These are phyloP conservation scores for Tolypocladium capitatum DNA, from an alignment of 2,329 filamentous ascomycete species.

Conservation along the genomic window DNA sequence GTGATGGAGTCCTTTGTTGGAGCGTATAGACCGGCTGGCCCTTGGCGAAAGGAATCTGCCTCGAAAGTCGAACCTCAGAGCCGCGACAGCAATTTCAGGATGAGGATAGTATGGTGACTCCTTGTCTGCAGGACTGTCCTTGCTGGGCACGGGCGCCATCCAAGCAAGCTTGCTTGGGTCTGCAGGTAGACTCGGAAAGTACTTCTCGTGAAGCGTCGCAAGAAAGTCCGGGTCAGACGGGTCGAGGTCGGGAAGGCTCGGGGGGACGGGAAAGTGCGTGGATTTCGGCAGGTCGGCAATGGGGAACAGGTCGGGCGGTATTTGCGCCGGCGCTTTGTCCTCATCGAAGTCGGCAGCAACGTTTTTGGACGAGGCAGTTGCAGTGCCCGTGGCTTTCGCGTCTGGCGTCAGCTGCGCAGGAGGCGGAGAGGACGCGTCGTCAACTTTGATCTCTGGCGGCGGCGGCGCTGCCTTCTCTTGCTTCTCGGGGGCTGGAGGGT, in stretches of 20 bases:
- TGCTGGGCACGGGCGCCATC: slow-evolving; percentile 64
- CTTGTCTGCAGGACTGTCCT: slow-evolving; percentile 49
- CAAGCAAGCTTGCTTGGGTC: slow-evolving; percentile 80
- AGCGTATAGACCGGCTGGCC: slow-evolving; percentile 59
- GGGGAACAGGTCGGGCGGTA: slow-evolving; percentile 28
- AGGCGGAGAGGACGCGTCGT: slow-evolving; percentile 15
- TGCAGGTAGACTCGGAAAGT: slow-evolving; percentile 78
- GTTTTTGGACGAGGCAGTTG: slow-evolving; percentile 10
- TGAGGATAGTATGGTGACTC: slow-evolving; percentile 73
- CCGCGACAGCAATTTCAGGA: slow-evolving; percentile 57
- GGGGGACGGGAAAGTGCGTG: slow-evolving; percentile 50
- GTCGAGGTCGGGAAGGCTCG: slow-evolving; percentile 57
- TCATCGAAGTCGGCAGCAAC: slow-evolving; percentile 24
- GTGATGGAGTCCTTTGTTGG: slow-evolving; percentile 74
- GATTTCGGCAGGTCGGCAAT: slow-evolving; percentile 25
- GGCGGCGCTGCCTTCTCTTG: slow-evolving; percentile 4
- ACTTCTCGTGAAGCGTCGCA: slow-evolving; percentile 72
- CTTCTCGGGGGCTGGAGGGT: slow-evolving; percentile 14
- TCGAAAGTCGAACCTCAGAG: slow-evolving; percentile 79
- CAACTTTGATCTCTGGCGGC: slow-evolving; percentile 21
- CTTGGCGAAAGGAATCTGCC: slow-evolving; percentile 69
- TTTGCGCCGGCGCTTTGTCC: slow-evolving; percentile 26
- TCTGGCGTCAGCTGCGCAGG: slow-evolving; percentile 5
- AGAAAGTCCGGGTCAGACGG: slow-evolving; percentile 76
- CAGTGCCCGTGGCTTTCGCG: neutral